phyloP scores from a whole-genome alignment of 129 eudicot species.

The Silybum marianum region DNA sequence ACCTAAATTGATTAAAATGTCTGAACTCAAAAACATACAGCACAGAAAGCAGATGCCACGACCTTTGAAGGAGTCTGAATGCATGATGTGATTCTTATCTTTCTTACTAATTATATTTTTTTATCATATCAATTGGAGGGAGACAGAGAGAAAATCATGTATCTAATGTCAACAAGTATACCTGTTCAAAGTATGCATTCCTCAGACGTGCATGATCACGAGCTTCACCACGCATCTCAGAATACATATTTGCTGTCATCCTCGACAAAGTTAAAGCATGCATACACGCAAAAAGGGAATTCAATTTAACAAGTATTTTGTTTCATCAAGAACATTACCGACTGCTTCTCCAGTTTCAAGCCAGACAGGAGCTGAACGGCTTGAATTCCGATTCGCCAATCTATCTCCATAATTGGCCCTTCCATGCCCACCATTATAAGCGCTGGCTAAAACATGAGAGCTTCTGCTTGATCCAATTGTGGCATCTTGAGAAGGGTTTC shows the following conservation, averaged over 20 bases:
- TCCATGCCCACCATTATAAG: slow-evolving; percentile 62
- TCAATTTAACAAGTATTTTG: slow-evolving; percentile 9
- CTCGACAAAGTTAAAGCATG: slow-evolving; percentile 52
- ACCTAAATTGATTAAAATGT: not conserved
- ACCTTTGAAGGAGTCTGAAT: not conserved
- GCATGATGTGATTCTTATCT: not conserved
- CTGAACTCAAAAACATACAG: not conserved
- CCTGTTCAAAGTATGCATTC: slow-evolving; percentile 92
- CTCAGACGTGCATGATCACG: slow-evolving; percentile 85
- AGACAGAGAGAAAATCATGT: not conserved
- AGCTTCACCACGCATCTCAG: slow-evolving; percentile 92
- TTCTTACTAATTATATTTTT: not conserved
- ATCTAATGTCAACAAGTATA: slow-evolving; percentile 19
- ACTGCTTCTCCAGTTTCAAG: slow-evolving; percentile 92
- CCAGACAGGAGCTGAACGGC: slow-evolving; percentile 76
- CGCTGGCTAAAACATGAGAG: slow-evolving; percentile 63
- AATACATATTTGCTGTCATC: slow-evolving; percentile 82
- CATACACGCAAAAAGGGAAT: slow-evolving; percentile 26
- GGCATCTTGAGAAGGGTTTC: slow-evolving; percentile 57
- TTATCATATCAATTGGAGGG: not conserved
- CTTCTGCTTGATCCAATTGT: slow-evolving; percentile 80
- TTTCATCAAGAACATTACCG: slow-evolving; percentile 56
- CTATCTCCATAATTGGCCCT: slow-evolving; percentile 57
- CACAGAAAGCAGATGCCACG: not conserved
- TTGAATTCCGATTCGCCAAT: slow-evolving; percentile 53